Evolutionary conservation across 2,329 filamentous ascomycete genomes (phyloP), one percentile per base, ranked within the genome.

Genomic region (Trichoderma breve): DNA sequence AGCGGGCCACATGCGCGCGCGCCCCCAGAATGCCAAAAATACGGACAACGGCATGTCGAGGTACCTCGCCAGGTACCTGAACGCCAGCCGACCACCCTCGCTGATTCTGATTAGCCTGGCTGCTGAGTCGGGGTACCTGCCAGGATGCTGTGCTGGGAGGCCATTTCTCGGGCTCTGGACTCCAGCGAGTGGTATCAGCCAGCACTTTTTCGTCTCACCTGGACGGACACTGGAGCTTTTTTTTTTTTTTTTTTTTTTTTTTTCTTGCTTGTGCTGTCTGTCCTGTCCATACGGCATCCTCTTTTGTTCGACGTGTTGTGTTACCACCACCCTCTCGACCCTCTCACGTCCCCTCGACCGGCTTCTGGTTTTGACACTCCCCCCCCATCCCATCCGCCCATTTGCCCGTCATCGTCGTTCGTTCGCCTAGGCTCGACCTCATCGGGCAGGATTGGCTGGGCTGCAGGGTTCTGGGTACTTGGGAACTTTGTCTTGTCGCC

Each of bases 381-480:
- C 36, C 39, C 30, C 32, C 34, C 34, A 15, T 15, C 60, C 55
- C 36, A 63, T 67, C 65, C 63, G 63, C 47, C 47, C 51, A 57
- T 71, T 68, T 62, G 32, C 51, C 69, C 61, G 47, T 39, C 68
- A 63, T 63, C 58, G 57, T 68, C 63, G 60, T 53, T 58, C 64
- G 65, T 57, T 66, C 69, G 63, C 43, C 55, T 68, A 39, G 70
- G 24, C 55, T 58, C 30, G 55, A 58, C 55, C 67, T 57, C 57
- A 61, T 70, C 67, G 57, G 67, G 67, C 67, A 70, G 67, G 67
- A 62, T 62, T 70, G 61, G 39, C 67, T 62, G 39, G 57, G 70
- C 63, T 71, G 70, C 70, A 67, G 70, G 70, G 70, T 66, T 58
- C 53, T 61, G 47, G 62, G 62, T 67, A 66, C 63, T 57, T 65